phyloP scores from a whole-genome alignment of 2,329 filamentous ascomycete genomes.

The Blastomyces emzantsi region DNA sequence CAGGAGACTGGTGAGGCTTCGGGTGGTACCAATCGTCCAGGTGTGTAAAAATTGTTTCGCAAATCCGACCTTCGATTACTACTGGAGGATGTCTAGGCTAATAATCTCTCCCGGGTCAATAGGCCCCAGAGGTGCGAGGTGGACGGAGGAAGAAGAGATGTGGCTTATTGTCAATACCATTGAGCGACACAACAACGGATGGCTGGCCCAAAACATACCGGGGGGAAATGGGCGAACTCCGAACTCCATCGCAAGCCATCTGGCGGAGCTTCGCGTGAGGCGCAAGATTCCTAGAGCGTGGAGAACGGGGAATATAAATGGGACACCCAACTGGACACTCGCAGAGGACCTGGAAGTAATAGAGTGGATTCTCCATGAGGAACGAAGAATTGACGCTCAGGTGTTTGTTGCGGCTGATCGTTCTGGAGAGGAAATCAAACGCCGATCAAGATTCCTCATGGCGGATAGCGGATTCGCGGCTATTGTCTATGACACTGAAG shows the following conservation, averaged over 20 bases:
- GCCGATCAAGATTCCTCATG: conserved; percentile 14
- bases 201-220: conserved; percentile 15
- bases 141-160: conserved; percentile 15
- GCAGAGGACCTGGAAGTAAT: conserved; percentile 18
- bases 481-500: conserved; percentile 10
- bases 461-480: conserved; percentile 13
- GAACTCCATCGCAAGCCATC: conserved; percentile 12
- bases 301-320: conserved; percentile 10
- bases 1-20: background rate
- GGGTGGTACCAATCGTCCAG: background rate
- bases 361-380: conserved; percentile 15
- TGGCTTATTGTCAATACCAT: conserved; percentile 16
- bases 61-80: background rate
- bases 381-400: conserved; percentile 13
- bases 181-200: conserved; percentile 10
- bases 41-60: background rate
- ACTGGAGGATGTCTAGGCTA: background rate
- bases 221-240: conserved; percentile 7
- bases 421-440: conserved; percentile 13
- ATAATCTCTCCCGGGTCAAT: background rate
- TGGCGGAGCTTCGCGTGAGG: conserved; percentile 13
- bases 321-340: conserved; percentile 12
- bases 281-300: conserved; percentile 12
- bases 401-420: conserved; percentile 16
- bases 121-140: conserved; percentile 9